A percentile compares a stretch with the other conserved stretches of the same genome.
Evolutionary conservation across 1,284 basidiomycete genomes (phyloP).

Genomic region (Leccinum ponderosum): DNA sequence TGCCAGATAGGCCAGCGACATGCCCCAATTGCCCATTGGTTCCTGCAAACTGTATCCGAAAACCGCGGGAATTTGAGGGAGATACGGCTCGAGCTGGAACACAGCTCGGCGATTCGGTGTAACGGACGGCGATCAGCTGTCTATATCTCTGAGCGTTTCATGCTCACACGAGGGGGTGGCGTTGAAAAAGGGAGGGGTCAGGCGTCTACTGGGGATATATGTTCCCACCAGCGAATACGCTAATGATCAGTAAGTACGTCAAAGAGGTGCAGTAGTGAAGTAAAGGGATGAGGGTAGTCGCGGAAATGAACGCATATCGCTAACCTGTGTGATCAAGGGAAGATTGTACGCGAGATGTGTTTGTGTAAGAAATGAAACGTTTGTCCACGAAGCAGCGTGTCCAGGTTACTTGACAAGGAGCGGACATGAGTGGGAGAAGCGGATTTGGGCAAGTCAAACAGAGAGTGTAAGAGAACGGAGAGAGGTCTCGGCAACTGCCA

Average conservation of each 20-base stretch:
- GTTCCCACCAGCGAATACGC: constrained; percentile 8
- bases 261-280: constrained; percentile 13
- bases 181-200: constrained; percentile 3
- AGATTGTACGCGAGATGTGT: constrained; percentile 9
- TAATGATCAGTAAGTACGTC: constrained; percentile 23
- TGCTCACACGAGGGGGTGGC: constrained; percentile 26
- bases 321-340: constrained; percentile 17
- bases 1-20: background rate
- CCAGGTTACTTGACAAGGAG: constrained; percentile 1
- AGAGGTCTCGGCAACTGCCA: background rate
- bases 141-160: constrained; percentile 16
- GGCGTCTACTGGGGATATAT: constrained; percentile 2
- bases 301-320: constrained; percentile 27
- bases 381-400: background rate
- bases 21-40: background rate
- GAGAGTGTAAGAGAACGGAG: background rate
- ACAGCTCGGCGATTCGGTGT: constrained; percentile 1
- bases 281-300: constrained; percentile 1
- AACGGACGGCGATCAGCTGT: constrained; percentile 30
- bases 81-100: background rate
- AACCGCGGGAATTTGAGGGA: constrained; percentile 11
- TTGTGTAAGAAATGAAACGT: background rate
- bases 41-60: constrained; percentile 12
- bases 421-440: constrained; percentile 11
- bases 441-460: background rate